Conservation (phyloP, 2,329 filamentous ascomycete genomes). For the Corniculantispora saksenae region DNA sequence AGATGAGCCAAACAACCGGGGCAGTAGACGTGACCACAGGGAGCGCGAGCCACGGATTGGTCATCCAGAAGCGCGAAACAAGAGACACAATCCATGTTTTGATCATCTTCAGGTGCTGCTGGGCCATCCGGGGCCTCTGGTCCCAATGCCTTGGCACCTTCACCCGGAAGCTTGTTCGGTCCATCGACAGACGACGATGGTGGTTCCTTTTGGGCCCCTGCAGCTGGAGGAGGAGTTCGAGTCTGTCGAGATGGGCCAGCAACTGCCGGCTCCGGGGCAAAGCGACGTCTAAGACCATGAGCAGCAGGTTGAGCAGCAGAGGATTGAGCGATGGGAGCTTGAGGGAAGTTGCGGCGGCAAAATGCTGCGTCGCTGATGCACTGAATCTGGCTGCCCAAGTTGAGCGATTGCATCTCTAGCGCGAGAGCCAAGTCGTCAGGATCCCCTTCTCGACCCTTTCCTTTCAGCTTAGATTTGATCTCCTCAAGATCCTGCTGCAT, state of each 20-base stretch:
- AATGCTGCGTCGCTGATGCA: neutral
- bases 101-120: too few relatives aligned
- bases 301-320: neutral
- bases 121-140: too few relatives aligned
- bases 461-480: neutral
- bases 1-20: too few relatives aligned
- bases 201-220: neutral
- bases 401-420: neutral
- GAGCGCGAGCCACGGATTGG: too few relatives aligned
- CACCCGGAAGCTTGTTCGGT: too few relatives aligned
- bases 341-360: neutral
- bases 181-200: rapidly evolving
- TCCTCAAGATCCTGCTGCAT: neutral
- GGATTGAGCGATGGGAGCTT: neutral
- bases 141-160: neutral
- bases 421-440: neutral
- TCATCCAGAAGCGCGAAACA: too few relatives aligned
- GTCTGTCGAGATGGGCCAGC: neutral
- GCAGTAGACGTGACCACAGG: too few relatives aligned
- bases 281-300: neutral
- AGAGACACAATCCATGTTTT: too few relatives aligned
- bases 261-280: neutral
- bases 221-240: neutral
- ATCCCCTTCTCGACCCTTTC: neutral
- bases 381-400: neutral